These are phyloP conservation scores for Cyclotella kingstonii DNA, from an alignment of 108 stramenopile genomes.

Conservation along the genomic window DNA sequence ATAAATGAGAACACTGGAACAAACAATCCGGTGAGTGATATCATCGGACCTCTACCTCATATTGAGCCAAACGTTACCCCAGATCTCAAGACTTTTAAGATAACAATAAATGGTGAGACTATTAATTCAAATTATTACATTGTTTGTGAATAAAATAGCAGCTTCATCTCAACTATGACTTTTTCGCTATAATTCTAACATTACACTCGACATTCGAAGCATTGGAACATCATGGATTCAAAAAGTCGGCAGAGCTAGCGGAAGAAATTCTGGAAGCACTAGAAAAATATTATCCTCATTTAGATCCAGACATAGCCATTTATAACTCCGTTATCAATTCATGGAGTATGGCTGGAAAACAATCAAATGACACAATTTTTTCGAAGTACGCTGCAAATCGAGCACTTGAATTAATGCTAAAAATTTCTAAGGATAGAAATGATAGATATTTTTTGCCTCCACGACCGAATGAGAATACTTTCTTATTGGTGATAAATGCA, in stretches of 20 bases:
- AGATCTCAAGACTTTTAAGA: constrained; percentile 34
- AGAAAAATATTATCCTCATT: constrained; percentile 21
- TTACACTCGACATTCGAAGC: no score
- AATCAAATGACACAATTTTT: not conserved
- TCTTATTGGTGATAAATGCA: constrained; percentile 34
- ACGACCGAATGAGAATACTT: constrained; percentile 28
- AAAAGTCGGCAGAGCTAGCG: constrained; percentile 13
- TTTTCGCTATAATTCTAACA: not conserved
- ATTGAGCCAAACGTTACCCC: constrained; percentile 28
- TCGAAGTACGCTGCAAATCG: constrained; percentile 30
- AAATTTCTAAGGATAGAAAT: constrained; percentile 13
- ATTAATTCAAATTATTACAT: not conserved
- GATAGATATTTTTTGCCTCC: constrained; percentile 15
- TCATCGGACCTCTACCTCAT: constrained; percentile 31
- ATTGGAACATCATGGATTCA: constrained; percentile 27
- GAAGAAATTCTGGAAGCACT: constrained; percentile 24
- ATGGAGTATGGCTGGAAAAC: constrained; percentile 43
- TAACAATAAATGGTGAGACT: constrained; percentile 21
- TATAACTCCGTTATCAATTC: constrained; percentile 53
- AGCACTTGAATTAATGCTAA: constrained; percentile 35
- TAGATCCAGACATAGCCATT: constrained; percentile 43
- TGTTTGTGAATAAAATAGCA: not conserved
- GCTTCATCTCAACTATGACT: not conserved
- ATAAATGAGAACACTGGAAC: constrained; percentile 2
- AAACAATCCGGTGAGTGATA: not conserved